Evolutionary conservation across 1,284 basidiomycete genomes (phyloP), one percentile per base, ranked within the genome.

Genomic region (Heterobasidion occidentale): DNA sequence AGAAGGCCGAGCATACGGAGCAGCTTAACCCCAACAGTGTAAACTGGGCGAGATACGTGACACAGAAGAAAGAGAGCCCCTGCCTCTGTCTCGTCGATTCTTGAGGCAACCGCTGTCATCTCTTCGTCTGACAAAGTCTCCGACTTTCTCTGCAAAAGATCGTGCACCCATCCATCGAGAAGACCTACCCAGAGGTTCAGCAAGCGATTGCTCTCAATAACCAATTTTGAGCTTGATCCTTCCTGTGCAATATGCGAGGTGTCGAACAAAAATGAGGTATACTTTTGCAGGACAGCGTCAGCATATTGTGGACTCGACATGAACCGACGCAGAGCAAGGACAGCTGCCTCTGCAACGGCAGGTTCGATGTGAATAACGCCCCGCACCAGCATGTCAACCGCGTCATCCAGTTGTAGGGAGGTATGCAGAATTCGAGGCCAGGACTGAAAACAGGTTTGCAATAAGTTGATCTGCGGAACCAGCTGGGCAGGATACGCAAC

Each of bases 361-460:
- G 90, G 88, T 61, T 98, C 93, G 27, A 94, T 84, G 62, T 95
- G 94, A 44, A 93, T 80, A 20, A 92, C 80, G 0, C 90, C 90
- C 19, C 85, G 82, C 51, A 95, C 78, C 20, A 97, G 79, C 73
- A 94, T 86, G 61, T 92, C 87, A 53, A 94, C 78, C 0, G 86
- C 81, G 51, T 88, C 86, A 6, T 77, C 70, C 54, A 88, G 70
- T 54, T 77, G 70, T 53, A 82, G 72, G 54, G 77, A 75, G 0
- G 73, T 60, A 69, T 86, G 81, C 35, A 95, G 75, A 61, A 86
- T 88, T 8, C 92, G 82, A 0, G 94, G 95, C 84, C 94, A 91
- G 3, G 90, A 80, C 58, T 91, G 86, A 67, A 96, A 90, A 65
- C 90, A 86, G 0, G 87, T 83, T 58, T 87, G 83, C 2, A 97